Evolutionary conservation across 306 rosid genomes (phyloP).

Genomic region (Phaseolus lunatus): DNA sequence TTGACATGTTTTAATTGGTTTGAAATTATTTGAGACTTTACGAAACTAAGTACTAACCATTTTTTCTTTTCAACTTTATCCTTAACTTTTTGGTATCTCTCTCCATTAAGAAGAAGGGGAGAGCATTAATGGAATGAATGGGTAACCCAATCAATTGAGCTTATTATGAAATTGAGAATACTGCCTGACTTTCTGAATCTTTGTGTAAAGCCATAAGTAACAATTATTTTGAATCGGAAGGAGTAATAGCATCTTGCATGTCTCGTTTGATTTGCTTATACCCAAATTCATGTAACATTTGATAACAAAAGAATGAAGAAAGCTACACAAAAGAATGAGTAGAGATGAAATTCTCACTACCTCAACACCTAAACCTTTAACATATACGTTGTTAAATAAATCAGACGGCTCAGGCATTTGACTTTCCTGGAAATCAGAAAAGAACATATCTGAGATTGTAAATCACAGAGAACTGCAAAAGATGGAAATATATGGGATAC

Average conservation of each 20-base stretch:
- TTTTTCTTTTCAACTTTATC: neutral
- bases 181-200: neutral
- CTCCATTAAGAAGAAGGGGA: constrained; percentile 1
- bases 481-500: neutral
- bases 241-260: neutral
- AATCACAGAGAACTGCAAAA: constrained; percentile 19
- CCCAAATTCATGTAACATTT: neutral
- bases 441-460: constrained; percentile 21
- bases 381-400: constrained; percentile 68
- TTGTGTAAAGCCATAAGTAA: neutral
- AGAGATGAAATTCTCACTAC: constrained; percentile 49
- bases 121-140: neutral
- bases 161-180: neutral
- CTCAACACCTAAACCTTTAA: constrained; percentile 73
- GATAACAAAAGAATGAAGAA: neutral
- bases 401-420: constrained; percentile 75
- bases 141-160: neutral
- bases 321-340: neutral
- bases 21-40: neutral
- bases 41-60: neutral
- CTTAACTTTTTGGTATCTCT: neutral
- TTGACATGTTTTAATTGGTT: neutral
- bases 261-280: neutral
- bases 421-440: constrained; percentile 70
- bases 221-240: neutral